Percentiles rank a stretch among this genome's conserved stretches.
Evolutionary conservation across 2,329 filamentous ascomycete species (phyloP).

Genomic region (Chaetomiaceae sp.): DNA sequence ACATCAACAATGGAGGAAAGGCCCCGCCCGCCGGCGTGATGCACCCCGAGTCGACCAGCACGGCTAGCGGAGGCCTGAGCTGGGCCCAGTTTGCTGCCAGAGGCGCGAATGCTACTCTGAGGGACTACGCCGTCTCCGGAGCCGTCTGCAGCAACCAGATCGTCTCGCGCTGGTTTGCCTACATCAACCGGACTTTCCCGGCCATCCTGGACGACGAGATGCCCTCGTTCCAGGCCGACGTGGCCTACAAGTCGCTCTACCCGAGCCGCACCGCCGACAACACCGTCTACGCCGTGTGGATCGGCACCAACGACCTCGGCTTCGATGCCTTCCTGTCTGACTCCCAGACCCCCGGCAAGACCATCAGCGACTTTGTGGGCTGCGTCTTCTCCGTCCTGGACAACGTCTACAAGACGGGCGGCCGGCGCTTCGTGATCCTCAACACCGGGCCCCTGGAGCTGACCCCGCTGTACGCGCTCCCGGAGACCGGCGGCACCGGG

Average conservation of each 20-base stretch:
- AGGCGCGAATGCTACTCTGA: conserved; percentile 51
- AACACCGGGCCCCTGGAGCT: conserved; percentile 64
- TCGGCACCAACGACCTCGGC: conserved; percentile 77
- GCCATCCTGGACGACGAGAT: conserved; percentile 59
- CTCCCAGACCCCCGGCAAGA: conserved; percentile 54
- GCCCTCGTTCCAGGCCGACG: conserved; percentile 51
- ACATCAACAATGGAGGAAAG: conserved; percentile 51
- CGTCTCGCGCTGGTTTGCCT: conserved; percentile 49
- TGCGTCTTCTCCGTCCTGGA: conserved; percentile 64
- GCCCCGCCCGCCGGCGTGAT: conserved; percentile 58
- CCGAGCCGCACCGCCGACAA: conserved; percentile 46
- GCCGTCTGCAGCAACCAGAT: conserved; percentile 69
- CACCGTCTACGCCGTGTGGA: conserved; percentile 73
- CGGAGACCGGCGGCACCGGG: conserved; percentile 39
- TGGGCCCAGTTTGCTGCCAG: conserved; percentile 66
- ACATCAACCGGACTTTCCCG: conserved; percentile 55
- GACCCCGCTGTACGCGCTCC: conserved; percentile 60
- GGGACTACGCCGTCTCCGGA: conserved; percentile 69
- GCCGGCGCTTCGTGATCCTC: conserved; percentile 66
- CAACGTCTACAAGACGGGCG: conserved; percentile 60
- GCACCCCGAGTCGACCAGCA: conserved; percentile 44
- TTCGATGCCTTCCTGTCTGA: conserved; percentile 62
- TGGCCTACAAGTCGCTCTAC: conserved; percentile 40
- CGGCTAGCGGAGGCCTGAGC: conserved; percentile 60
- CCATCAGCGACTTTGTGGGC: conserved; percentile 60